Evolutionary conservation across 148 eudicot species (phyloP), one percentile per base, ranked within the genome.

Genomic region (Talinum fruticosum): DNA sequence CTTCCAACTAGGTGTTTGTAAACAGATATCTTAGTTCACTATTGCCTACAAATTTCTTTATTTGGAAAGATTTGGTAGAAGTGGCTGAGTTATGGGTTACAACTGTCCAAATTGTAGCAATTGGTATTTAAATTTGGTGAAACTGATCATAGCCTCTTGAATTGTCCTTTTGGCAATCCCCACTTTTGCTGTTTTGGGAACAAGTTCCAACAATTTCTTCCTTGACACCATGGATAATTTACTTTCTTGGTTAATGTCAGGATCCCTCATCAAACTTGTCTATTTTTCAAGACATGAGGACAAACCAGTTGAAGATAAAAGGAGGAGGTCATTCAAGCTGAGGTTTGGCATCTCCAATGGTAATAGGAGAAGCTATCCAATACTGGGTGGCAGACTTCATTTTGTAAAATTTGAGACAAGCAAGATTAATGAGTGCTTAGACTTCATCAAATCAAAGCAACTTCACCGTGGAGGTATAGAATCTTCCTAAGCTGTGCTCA

Each of bases 381-480:
- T 96, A 84, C 99, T 96, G 80, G 99, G 99, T 28, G 99, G 99
- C 35, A 86, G 99, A 78, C 91, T 96, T 44, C 99, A 96, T 88
- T 96, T 96, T 86, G 97, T 96, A 15, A 96, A 96, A 81, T 96
- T 96, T 84, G 99, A 96, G 87, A 96, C 99, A 24, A 26, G 81
- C 51, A 96, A 96, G 84, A 91, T 96, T 45, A 89, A 90, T 68
- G 97, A 91, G 80, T 96, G 99, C 85, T 85, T 96, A 70, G 97
- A 96, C 77, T 96, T 96, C 81, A 96, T 96, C 72, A 86, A 87
- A 78, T 96, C 99, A 62, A 96, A 96, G 88, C 92, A 96, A 82
- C 99, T 96, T 86, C 97, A 96, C 78, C 79, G 89, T 74, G 97
- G 97, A 36, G 97, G 99, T 90, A 87, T 80, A 57, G 24, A 59